Evolutionary conservation across 2,329 filamentous ascomycete genomes (phyloP).

Genomic region (Macrophomina pseudophaseolina): DNA sequence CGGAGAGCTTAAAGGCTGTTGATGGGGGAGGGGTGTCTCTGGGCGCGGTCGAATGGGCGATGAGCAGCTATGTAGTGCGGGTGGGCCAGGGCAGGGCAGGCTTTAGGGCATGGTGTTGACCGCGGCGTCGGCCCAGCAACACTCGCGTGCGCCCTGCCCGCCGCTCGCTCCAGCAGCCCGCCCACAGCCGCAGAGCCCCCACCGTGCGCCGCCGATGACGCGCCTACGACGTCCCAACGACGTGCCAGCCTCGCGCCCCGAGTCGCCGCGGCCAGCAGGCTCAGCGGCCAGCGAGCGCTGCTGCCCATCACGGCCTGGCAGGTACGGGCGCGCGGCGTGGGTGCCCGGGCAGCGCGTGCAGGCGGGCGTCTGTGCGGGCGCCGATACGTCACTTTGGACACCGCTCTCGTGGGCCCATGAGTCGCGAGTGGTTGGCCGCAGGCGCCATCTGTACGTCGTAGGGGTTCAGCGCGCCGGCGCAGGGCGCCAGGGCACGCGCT

Average conservation of each 20-base stretch:
- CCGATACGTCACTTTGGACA: constrained; percentile 18
- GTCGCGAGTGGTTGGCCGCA: not conserved
- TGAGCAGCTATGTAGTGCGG: constrained; percentile 23
- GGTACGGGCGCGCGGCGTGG: not conserved
- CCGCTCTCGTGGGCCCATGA: constrained; percentile 11
- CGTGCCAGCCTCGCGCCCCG: not conserved
- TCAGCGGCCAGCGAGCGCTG: not conserved
- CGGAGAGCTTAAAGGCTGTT: constrained; percentile 28
- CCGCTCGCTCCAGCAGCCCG: not conserved
- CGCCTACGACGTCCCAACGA: not conserved
- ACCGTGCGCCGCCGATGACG: constrained; percentile 11
- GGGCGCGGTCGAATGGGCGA: constrained; percentile 22
- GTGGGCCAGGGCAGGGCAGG: constrained; percentile 14
- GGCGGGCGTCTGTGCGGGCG: constrained; percentile 15
- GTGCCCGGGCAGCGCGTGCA: constrained; percentile 7
- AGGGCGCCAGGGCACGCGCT: not conserved
- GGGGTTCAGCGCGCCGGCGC: not conserved
- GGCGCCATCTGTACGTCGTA: not conserved
- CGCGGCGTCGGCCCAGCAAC: constrained; percentile 28
- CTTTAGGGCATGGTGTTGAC: constrained; percentile 19
- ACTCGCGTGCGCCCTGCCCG: constrained; percentile 21
- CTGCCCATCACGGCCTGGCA: too few relatives aligned
- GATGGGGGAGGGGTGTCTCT: constrained; percentile 24
- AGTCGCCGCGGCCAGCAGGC: not conserved
- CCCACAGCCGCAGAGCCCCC: constrained; percentile 11